Evolutionary conservation across 1,284 basidiomycete genomes (phyloP), one percentile per base, ranked within the genome.

Genomic region (Rhizoctonia solani): DNA sequence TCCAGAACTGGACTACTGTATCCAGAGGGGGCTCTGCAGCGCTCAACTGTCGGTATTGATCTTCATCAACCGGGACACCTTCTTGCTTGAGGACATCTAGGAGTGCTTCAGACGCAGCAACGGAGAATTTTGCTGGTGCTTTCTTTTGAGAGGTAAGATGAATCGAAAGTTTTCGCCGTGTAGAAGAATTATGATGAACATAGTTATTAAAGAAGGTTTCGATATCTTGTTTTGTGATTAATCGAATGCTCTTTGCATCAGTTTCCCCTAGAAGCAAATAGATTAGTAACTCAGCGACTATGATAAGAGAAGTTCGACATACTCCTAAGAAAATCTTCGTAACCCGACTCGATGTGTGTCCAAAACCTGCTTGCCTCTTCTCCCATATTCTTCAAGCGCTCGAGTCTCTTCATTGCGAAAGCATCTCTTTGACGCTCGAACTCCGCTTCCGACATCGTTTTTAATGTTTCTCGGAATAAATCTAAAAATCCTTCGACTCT

Each of bases 401-500:
- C 92, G 41, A 82, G 78, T 75, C 88, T 83, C 74, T 88, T 91
- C 74, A 86, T 84, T 58, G 86, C 82, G 68, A 92, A 75, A 39
- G 86, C 81, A 66, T 76, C 79, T 74, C 86, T 85, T 72, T 90
- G 87, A 70, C 85, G 83, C 30, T 81, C 77, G 73, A 93, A 91
- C 70, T 87, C 85, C 34, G 80, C 83, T 3, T 82, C 79, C 8
- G 74, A 75, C 85, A 93, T 87, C 19, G 53, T 53, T 34, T 47
- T 80, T 52, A 93, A 75, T 54, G 78, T 81, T 32, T 75, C 74
- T 73, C 83, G 85, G 84, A 94, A 89, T 68, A 81, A 79, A 59
- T 87, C 84, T 67, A 97, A 79, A 82, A 98, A 98, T 1, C 85
- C 84, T 68, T 98, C 94, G 44, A 98, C 88, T 6, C 96, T 87